Base-by-base conservation (phyloP, 2,329 filamentous ascomycete species). In the Neofusicoccum umdonicola region DNA sequence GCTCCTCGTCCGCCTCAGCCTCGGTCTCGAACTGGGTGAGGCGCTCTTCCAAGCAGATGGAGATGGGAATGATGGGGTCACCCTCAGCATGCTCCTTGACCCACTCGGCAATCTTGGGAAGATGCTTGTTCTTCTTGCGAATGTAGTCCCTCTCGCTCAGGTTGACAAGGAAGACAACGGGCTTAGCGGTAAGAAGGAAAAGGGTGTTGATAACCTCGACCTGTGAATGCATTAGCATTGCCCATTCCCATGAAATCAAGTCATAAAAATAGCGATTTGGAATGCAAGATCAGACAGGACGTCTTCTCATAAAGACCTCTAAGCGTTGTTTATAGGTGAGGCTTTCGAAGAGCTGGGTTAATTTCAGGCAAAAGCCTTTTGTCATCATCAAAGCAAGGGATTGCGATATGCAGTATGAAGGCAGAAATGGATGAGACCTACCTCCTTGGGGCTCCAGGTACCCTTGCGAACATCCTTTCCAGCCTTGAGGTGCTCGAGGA, bases 321-420 rank as follows among this genome's bases (percentile, higher is more conserved):
- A 85, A 86, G 88, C 91, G 83, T 85, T 78, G 77, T 87, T 81
- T 31, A 82, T 80, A 82, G 78, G 81, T 85, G 88, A 91, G 90
- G 87, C 86, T 87, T 89, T 98, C 94, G 90, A 97, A 90, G 95
- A 99, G 95, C 95, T 99, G 95, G 95, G 95, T 92, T 96, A 93
- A 91, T 84, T 85, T 61, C 56, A 47, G 56, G 90, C 93, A 92
- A 91, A 86, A 84, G 92, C 93, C 95, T 90, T 97, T 96, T 90
- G 89, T 98, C 95, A 98, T 98, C 95, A 97, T 89, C 78, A 82
- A 87, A 73, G 71, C 63, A 50, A 60, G 60, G 39, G 9, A 34
- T 52, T 12, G 12, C 19, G 13, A 19, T 31, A 19, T 42, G 27
- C n/a, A 35, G 11, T 17, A 57, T 27, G 61, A 17, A 6, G 19